These are phyloP conservation scores for Lagenidium giganteum DNA, from an alignment of 352 stramenopile genomes.

Conservation along the genomic window DNA sequence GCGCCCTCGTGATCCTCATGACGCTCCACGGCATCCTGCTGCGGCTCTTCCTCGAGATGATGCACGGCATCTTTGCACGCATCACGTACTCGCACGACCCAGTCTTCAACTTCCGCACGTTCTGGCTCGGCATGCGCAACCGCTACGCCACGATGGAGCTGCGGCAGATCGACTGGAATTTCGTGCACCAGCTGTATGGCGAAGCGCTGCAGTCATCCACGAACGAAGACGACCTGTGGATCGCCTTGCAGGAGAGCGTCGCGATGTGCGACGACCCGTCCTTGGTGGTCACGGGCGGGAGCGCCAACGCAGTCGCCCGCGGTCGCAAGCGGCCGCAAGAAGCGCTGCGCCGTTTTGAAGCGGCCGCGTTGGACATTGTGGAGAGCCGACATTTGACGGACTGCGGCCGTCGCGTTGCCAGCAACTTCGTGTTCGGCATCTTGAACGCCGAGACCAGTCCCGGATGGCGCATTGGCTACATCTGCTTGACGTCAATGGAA, in stretches of 20 bases:
- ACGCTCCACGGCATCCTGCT: constrained; percentile 69
- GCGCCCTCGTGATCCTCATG: constrained; percentile 73
- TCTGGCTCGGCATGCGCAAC: constrained; percentile 67
- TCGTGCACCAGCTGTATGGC: constrained; percentile 71
- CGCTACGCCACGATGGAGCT: constrained; percentile 58
- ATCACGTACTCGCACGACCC: constrained; percentile 62
- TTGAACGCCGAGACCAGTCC: constrained; percentile 68
- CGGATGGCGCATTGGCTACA: constrained; percentile 76
- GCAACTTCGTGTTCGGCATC: constrained; percentile 67
- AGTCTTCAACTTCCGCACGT: constrained; percentile 65
- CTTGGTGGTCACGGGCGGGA: constrained; percentile 36
- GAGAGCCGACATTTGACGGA: constrained; percentile 53
- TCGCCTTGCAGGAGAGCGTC: constrained; percentile 70
- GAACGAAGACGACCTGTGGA: constrained; percentile 78
- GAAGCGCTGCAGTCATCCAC: constrained; percentile 49
- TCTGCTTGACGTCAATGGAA: constrained; percentile 62
- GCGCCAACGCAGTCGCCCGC: constrained; percentile 12
- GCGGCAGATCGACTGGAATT: constrained; percentile 49
- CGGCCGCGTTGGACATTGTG: constrained; percentile 33
- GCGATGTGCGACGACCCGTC: constrained; percentile 65
- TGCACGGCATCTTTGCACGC: constrained; percentile 62
- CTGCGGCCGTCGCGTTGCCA: constrained; percentile 42
- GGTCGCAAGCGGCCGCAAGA: constrained; percentile 27
- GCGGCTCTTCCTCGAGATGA: constrained; percentile 52
- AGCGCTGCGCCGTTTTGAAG: constrained; percentile 27